phyloP scores from a whole-genome alignment of 768 basidiomycete species.

The Pleurotus eryngii region DNA sequence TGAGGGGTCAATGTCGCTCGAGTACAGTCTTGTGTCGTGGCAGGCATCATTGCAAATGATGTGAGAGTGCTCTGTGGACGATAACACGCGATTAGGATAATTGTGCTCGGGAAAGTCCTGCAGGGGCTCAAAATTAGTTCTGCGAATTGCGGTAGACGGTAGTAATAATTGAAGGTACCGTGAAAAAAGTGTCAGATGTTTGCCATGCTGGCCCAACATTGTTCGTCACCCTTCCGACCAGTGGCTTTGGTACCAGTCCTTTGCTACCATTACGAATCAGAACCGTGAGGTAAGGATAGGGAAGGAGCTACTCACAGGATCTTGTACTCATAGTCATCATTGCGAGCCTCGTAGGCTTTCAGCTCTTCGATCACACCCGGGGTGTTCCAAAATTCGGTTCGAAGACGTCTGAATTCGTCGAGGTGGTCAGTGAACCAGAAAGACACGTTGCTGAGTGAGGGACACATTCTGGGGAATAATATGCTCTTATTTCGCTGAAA shows the following conservation, averaged over 20 bases:
- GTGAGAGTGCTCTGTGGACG: conserved; percentile 3
- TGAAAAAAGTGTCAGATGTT: neutral
- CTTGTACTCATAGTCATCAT: neutral
- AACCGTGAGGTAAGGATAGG: too few species aligned
- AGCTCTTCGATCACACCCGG: neutral
- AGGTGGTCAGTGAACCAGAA: too few species aligned
- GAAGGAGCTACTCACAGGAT: neutral
- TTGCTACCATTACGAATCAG: neutral
- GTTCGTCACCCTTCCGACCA: neutral
- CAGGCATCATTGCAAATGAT: conserved; percentile 11
- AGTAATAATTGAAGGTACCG: neutral
- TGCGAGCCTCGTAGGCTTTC: neutral
- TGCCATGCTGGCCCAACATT: neutral
- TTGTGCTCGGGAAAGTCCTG: neutral
- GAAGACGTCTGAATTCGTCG: neutral
- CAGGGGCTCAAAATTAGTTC: neutral
- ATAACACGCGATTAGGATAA: neutral
- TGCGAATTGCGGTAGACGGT: neutral
- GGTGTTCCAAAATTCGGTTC: neutral
- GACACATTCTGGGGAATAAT: too few species aligned
- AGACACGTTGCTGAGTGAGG: too few species aligned
- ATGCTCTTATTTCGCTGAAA: too few species aligned
- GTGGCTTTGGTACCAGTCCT: neutral
- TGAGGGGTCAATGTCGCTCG: conserved; percentile 6
- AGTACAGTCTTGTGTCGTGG: conserved; percentile 12